Base-by-base conservation (phyloP, 257 asterid species). In the Nicotiana knightiana region DNA sequence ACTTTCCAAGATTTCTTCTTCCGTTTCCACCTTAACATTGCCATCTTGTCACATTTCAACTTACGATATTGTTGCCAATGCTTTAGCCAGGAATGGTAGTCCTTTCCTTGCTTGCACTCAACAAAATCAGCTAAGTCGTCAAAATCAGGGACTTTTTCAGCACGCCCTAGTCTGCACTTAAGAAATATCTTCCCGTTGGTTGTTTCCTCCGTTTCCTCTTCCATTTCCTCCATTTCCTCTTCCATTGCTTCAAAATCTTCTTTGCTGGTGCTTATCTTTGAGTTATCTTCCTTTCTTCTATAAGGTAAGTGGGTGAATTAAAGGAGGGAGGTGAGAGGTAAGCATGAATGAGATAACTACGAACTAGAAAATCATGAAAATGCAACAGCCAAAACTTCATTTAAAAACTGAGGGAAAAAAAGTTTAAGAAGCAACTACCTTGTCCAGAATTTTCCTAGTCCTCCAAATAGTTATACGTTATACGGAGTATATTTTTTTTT, bases 21-120 rank as follows among this genome's bases (percentile, higher is more conserved):
- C 81, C 80, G 87, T 85, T 90, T 88, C 97, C 98, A 92, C 87
- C 87, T 88, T 79, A 92, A 80, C 85, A 87, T 85, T 51, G 93
- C 94, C 89, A 79, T 67, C 86, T 87, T 89, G 86, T 89, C 89
- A 48, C 81, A 84, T 83, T 79, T 92, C 93, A 93, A 84, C 85
- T 76, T 91, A 30, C 94, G 86, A 82, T 67, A 92, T 83, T 78
- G 87, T 79, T 83, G 64, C 9, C 96, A 91, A 83, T 89, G 89
- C 90, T 88, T 91, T 81, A 94, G 76, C 97, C 97, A 94, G 62
- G 61, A 59, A 18, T 90, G 43, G 86, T 91, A 96, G 83, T 94
- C 93, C 89, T 93, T 94, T 58, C 94, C 94, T 75, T 80, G 83
- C 81, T 90, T 84, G 85, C 97, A 94, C 87, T 89, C 95, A 28